Evolutionary conservation across 495 filamentous ascomycete genomes (phyloP).

Genomic region (Chaetomium cochliodes): DNA sequence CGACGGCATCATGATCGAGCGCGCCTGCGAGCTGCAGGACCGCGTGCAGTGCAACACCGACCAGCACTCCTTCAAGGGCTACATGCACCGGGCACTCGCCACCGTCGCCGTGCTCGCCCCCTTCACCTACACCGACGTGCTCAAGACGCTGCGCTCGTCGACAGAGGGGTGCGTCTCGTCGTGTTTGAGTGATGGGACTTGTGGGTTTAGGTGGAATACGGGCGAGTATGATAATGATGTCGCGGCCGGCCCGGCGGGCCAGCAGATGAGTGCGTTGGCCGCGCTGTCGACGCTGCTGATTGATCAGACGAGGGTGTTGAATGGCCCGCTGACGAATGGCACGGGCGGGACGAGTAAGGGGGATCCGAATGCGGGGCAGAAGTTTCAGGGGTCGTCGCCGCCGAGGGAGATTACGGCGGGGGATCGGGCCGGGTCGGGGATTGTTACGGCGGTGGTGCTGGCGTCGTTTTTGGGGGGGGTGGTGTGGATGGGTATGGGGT

Average conservation of each 20-base stretch:
- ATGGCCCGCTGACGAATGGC: constrained; percentile 57
- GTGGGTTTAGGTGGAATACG: constrained; percentile 62
- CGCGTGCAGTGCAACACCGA: constrained; percentile 62
- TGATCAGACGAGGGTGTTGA: constrained; percentile 23
- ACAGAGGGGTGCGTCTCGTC: constrained; percentile 63
- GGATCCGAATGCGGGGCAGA: constrained; percentile 60
- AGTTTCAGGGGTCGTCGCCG: constrained; percentile 14
- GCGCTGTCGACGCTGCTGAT: constrained; percentile 58
- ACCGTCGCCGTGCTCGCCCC: constrained; percentile 67
- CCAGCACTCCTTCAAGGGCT: constrained; percentile 85
- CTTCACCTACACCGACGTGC: constrained; percentile 58
- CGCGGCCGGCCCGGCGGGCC: constrained; percentile 53
- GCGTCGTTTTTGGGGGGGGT: constrained; percentile 31
- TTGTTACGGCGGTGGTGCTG: constrained; percentile 53
- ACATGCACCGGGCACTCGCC: constrained; percentile 76
- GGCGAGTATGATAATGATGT: constrained; percentile 52
- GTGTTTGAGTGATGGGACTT: constrained; percentile 63
- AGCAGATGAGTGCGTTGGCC: constrained; percentile 68
- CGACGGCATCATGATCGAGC: constrained; percentile 58
- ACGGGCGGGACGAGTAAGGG: constrained; percentile 75
- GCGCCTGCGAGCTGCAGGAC: constrained; percentile 60
- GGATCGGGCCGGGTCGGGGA: constrained; percentile 58
- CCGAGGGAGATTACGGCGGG: constrained; percentile 42
- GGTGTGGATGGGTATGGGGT: constrained; percentile 36
- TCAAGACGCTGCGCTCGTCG: constrained; percentile 62